Base-by-base conservation (phyloP, 441 rosid genomes). In the Syzygium malaccense region DNA sequence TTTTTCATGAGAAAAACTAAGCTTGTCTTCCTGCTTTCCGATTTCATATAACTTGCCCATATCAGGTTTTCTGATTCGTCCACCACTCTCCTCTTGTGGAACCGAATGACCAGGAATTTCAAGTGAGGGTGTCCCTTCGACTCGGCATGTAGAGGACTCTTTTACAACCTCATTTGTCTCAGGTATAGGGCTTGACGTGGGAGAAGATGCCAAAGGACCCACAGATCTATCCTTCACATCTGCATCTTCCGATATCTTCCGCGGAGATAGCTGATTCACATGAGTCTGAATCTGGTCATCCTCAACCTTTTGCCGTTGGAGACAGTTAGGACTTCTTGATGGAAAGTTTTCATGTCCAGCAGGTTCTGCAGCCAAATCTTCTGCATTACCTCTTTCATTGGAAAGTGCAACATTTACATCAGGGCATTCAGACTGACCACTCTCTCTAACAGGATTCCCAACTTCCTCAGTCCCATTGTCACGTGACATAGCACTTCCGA, bases 141-240 rank as follows among this genome's bases (percentile, higher is more conserved):
- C 89, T 79, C 87, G 88, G 86, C n/a, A 87, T 86, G 85, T 51
- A 8, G 91, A 89, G 90, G 87, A 80, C 23, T 94, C 93, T 90
- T 91, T 95, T 89, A 93, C 90, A 86, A 85, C 68, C 62, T 93
- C 86, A 79, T 88, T 86, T 83, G 90, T 91, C 86, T 92, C 95
- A 68, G 93, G 92, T 87, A 89, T 92, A 54, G 92, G 91, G 60
- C 90, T 92, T 91, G 95, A 90, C 55, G 89, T 66, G 86, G 87
- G 86, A 91, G 94, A 86, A 85, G 88, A 53, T 87, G 89, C 51
- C 55, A 55, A 68, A 89, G 88, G 90, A 92, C 91, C 93, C 41
- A 89, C 78, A 87, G 94, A 91, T 90, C 89, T 91, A 91, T 89
- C 91, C 91, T 88, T 90, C 48, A 57, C 62, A 85, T 89, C 92